These are phyloP conservation scores for Cercospora berteroae DNA, from an alignment of 2,329 filamentous ascomycete species.

Conservation along the genomic window DNA sequence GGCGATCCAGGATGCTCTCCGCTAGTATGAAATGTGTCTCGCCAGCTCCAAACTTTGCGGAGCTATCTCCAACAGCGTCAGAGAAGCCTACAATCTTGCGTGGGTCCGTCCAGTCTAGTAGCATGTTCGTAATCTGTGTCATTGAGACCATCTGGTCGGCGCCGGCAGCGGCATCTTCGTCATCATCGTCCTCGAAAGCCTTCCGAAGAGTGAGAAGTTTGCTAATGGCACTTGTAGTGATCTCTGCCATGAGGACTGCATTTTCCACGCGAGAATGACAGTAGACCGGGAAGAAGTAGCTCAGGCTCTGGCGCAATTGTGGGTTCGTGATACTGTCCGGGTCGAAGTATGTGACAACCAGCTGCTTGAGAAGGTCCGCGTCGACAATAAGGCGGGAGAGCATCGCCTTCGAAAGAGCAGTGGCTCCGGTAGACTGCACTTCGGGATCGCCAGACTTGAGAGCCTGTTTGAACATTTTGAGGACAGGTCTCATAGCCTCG, in stretches of 20 bases:
- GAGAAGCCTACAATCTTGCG: slow-evolving; percentile 60
- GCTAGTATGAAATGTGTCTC: slow-evolving; percentile 75
- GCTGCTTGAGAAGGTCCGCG: slow-evolving; percentile 70
- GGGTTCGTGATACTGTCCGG: slow-evolving; percentile 78
- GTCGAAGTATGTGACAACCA: slow-evolving; percentile 83
- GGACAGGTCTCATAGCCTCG: slow-evolving; percentile 58
- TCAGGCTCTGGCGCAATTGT: slow-evolving; percentile 77
- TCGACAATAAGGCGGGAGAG: slow-evolving; percentile 76
- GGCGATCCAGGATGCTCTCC: slow-evolving; percentile 70
- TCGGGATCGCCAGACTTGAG: slow-evolving; percentile 69
- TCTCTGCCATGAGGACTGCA: slow-evolving; percentile 72
- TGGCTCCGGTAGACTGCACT: slow-evolving; percentile 77
- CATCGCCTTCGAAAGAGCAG: slow-evolving; percentile 81
- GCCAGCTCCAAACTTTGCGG: slow-evolving; percentile 23
- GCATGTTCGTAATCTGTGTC: slow-evolving; percentile 72
- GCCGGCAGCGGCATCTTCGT: slow-evolving; percentile 66
- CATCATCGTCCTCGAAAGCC: slow-evolving; percentile 43
- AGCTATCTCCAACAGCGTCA: slow-evolving; percentile 25
- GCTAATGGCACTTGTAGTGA: slow-evolving; percentile 73
- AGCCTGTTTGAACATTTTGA: slow-evolving; percentile 83
- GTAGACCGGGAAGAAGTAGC: slow-evolving; percentile 93
- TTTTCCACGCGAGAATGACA: slow-evolving; percentile 82
- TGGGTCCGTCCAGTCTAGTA: slow-evolving; percentile 94
- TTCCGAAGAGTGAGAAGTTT: slow-evolving; percentile 54
- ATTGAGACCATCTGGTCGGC: slow-evolving; percentile 67